phyloP scores from a whole-genome alignment of 805 yeast species.

The Candida saitoana region DNA sequence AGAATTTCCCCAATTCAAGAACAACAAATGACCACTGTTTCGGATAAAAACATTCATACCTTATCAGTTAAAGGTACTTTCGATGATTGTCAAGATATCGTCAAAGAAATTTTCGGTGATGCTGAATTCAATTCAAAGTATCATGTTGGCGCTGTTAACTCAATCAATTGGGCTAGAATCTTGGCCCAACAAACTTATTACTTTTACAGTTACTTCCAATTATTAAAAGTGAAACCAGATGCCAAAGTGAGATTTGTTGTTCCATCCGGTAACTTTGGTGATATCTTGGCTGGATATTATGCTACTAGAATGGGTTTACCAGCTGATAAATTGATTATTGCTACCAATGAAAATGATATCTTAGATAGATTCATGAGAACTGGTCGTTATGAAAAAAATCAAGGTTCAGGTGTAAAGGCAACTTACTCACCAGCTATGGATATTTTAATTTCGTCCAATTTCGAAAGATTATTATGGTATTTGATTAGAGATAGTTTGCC shows the following conservation, averaged over 20 bases:
- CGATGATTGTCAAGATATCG: slow-evolving; percentile 97
- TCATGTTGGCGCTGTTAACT: slow-evolving; percentile 96
- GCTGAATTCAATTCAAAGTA: slow-evolving; percentile 78
- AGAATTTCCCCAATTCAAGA: slow-evolving; percentile 97
- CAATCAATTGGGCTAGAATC: slow-evolving; percentile 98
- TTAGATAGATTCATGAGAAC: slow-evolving; percentile 86
- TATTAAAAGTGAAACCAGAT: slow-evolving; percentile 36
- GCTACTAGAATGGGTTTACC: slow-evolving; percentile 97
- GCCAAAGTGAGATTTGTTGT: slow-evolving; percentile 76
- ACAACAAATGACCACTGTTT: slow-evolving; percentile 96
- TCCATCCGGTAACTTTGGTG: slow-evolving; percentile 98
- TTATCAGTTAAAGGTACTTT: slow-evolving; percentile 93
- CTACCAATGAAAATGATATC: slow-evolving; percentile 94
- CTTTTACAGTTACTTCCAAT: slow-evolving; percentile 84
- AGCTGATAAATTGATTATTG: slow-evolving; percentile 77
- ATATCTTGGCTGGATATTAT: slow-evolving; percentile 92
- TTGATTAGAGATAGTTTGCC: slow-evolving; percentile 64
- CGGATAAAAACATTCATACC: slow-evolving; percentile 90
- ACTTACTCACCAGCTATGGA: slow-evolving; percentile 99
- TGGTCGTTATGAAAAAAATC: slow-evolving; percentile 76
- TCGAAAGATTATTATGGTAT: slow-evolving; percentile 95
- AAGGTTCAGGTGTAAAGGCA: slow-evolving; percentile 48
- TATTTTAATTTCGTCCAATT: slow-evolving; percentile 89
- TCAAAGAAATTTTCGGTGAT: slow-evolving; percentile 90
- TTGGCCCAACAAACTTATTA: slow-evolving; percentile 97